Percentiles rank a stretch among this genome's conserved stretches.
phyloP scores from a whole-genome alignment of 176 grass and related monocot genomes.

The Puya raimondii region DNA sequence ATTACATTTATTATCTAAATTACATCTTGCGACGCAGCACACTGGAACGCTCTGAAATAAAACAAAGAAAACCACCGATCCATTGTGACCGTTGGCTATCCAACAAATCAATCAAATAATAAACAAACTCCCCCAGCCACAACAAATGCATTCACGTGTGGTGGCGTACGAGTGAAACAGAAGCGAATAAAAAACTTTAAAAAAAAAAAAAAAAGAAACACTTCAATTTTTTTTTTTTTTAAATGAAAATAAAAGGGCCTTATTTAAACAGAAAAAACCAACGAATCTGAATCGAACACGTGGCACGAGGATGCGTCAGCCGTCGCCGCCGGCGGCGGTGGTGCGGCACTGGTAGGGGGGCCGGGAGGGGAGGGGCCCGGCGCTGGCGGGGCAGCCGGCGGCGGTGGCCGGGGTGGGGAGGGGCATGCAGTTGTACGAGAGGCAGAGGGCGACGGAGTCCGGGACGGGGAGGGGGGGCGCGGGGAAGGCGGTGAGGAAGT shows the following conservation, averaged over 20 bases:
- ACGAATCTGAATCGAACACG: constrained; percentile 17
- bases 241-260: no score
- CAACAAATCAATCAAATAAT: neutral
- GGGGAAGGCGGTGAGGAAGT: constrained; percentile 67
- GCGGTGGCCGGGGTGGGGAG: constrained; percentile 29
- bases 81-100: constrained; percentile 24
- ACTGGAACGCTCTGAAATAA: neutral
- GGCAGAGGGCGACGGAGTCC: constrained; percentile 57
- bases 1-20: constrained; percentile 4
- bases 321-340: constrained; percentile 22
- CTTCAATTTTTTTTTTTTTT: no score
- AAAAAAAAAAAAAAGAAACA: constrained; percentile 15
- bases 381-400: constrained; percentile 49
- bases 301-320: constrained; percentile 13
- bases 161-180: constrained; percentile 13
- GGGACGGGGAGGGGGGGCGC: constrained; percentile 32
- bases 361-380: constrained; percentile 45
- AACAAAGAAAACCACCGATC: neutral
- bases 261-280: constrained; percentile 2
- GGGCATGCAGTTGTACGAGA: constrained; percentile 82
- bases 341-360: constrained; percentile 52
- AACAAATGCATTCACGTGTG: constrained; percentile 33
- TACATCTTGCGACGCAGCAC: neutral
- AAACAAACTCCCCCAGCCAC: constrained; percentile 8
- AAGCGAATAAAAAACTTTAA: constrained; percentile 16